Evolutionary conservation across 768 basidiomycete genomes (phyloP), one percentile per base, ranked within the genome.

Genomic region (Russula vinacea): DNA sequence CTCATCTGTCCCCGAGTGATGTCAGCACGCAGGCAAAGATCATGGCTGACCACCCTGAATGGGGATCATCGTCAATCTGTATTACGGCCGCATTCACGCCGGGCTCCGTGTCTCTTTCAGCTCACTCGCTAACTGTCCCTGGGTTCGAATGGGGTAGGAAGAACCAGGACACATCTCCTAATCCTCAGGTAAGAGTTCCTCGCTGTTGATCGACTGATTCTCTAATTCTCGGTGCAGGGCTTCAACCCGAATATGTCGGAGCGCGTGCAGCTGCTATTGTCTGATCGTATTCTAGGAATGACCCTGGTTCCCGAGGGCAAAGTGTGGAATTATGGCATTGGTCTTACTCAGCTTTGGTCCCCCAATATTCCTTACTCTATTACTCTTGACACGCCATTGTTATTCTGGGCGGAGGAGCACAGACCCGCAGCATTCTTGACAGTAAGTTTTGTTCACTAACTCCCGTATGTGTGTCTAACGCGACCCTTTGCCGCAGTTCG

Each of bases 161-260:
- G 79, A 96, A 95, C 69, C 78, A 81, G 69, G 94, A 95, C 71
- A 90, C 84, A 49, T 89, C 92, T 42, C 81, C 84, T 42, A 93
- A 92, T 73, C 92, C 93, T 64, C 79, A 87, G 1, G 84, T 85
- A 68, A 69, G 80, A 73, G 37, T 44, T 44, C 35, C 24, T 26
- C 29, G 24, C 17, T 22, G 10, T 53, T 26, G 24, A 58, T 47
- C 52, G 42, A 40, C 58, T 65, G 19, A 52, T 56, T 32, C 58
- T 22, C 56, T 57, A 54, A 67, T 33, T 32, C 13, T 68, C 35
- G 53, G 62, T 55, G 44, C 70, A 86, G 78, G 94, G 96, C 47
- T 99, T 96, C 80, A 98, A 96, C 76, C 92, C 94, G n/a, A 92
- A 91, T 69, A 98, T 98, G 96, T 96, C 94, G 1, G 95, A 96